A percentile compares a stretch with the other conserved stretches of the same genome.
phyloP scores from a whole-genome alignment of 805 yeast genomes.

The Yarrowia sp. region DNA sequence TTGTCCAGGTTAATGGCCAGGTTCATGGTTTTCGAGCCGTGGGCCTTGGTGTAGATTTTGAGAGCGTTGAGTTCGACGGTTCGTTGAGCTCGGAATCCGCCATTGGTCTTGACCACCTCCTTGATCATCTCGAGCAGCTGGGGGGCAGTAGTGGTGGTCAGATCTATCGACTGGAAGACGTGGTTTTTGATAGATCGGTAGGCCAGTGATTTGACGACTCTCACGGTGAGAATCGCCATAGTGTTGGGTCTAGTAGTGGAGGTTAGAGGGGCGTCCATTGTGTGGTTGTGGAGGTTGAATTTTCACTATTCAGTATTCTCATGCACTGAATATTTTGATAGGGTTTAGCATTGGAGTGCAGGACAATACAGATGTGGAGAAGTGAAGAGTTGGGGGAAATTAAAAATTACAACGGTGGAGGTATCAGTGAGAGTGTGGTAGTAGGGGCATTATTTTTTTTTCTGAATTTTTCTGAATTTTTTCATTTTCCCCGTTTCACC shows the following conservation, averaged over 20 bases:
- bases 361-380: constrained; percentile 4
- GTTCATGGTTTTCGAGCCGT: constrained; percentile 90
- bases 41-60: constrained; percentile 91
- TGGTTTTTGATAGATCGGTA: constrained; percentile 35
- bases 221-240: constrained; percentile 66
- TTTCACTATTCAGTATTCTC: background rate
- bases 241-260: constrained; percentile 16
- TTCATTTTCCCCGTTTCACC: too few relatives aligned
- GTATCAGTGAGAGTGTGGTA: background rate
- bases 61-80: constrained; percentile 63
- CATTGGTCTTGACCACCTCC: constrained; percentile 50
- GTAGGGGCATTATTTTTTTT: background rate
- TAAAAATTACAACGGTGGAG: too few relatives aligned
- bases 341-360: background rate
- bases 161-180: constrained; percentile 62
- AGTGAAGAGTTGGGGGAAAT: background rate
- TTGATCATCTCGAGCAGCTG: constrained; percentile 56
- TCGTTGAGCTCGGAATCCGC: constrained; percentile 78
- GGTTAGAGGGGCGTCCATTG: constrained; percentile 21
- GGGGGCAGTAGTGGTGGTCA: constrained; percentile 63
- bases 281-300: background rate
- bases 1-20: constrained; percentile 86
- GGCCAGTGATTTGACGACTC: constrained; percentile 88
- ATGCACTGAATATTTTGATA: background rate
- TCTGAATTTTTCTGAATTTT: background rate